These are phyloP conservation scores for Xerocomellus amylosporus DNA, from an alignment of 768 basidiomycete genomes.

Conservation along the genomic window DNA sequence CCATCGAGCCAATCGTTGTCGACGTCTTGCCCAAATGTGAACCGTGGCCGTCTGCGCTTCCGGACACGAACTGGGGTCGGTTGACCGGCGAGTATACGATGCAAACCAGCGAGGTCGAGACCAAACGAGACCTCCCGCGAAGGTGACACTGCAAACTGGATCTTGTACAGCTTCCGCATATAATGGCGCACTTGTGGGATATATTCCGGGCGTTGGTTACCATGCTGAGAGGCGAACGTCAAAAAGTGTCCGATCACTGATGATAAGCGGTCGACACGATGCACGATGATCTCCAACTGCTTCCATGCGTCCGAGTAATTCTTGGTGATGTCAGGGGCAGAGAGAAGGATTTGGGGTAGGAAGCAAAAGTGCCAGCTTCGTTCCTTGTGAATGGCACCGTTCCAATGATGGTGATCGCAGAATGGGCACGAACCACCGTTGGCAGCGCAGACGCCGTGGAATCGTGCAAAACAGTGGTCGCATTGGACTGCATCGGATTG, in stretches of 20 bases:
- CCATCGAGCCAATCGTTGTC: slow-evolving; percentile 72
- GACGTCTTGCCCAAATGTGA: slow-evolving; percentile 73
- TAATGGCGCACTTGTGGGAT: slow-evolving; percentile 84
- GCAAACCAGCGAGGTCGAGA: slow-evolving; percentile 76
- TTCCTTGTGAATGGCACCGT: slow-evolving; percentile 78
- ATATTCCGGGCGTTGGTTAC: slow-evolving; percentile 72
- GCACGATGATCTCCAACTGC: slow-evolving; percentile 75
- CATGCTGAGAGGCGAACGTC: slow-evolving; percentile 62
- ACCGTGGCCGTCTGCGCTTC: slow-evolving; percentile 60
- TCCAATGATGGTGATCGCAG: slow-evolving; percentile 91
- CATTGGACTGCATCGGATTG: slow-evolving; percentile 86
- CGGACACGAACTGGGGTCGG: slow-evolving; percentile 47
- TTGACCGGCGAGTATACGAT: slow-evolving; percentile 74
- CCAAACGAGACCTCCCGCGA: slow-evolving; percentile 80
- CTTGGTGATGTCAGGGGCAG: slow-evolving; percentile 76
- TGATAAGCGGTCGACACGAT: slow-evolving; percentile 73
- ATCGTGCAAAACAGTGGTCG: slow-evolving; percentile 83
- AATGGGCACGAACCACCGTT: slow-evolving; percentile 91
- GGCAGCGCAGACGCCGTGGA: slow-evolving; percentile 81
- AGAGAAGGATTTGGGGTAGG: slow-evolving; percentile 64
- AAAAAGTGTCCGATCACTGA: slow-evolving; percentile 78
- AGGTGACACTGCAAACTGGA: slow-evolving; percentile 85
- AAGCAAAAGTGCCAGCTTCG: slow-evolving; percentile 83
- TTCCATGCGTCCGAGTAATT: slow-evolving; percentile 80
- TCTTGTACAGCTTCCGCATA: slow-evolving; percentile 87